Base-by-base conservation (phyloP, 164 flowering plant species). In the Brasenia schreberi region DNA sequence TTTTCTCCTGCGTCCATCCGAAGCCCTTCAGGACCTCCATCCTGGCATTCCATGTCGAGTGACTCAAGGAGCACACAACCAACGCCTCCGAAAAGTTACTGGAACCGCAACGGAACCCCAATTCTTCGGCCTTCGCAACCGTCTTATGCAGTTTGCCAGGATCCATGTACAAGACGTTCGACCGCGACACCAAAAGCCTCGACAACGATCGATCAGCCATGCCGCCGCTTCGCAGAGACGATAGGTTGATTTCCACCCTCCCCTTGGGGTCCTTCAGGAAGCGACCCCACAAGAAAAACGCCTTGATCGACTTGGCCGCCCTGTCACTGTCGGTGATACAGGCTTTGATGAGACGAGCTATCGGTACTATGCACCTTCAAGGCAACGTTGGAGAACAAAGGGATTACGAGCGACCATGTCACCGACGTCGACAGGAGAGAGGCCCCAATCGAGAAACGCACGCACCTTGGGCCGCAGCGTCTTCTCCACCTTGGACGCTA, bases 391-490 rank as follows among this genome's bases (percentile, higher is more conserved):
- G 14, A 70, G 61, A 11, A 70, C 18, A 23, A 12, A 16, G 0
- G 68, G 68, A 42, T 70, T 61, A 1, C 5, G 27, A 27, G 52
- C 18, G 18, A 66, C n/a, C 7, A 70, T n/a, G 39, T 65, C 65
- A n/a, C 65, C 61, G 27, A 70, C n/a, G 43, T 19, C 12, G 33
- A 61, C 18, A 18, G 49, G 49, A 52, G 65, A 44, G n/a, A 70
- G 67, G 42, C 72, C 72, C 11, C 61, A 59, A 33, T 65, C 68
- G 27, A 61, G 61, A 33, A 70, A 53, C 27, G 66, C 19, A 9
- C 16, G 7, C 19, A 65, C 10, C 42, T 65, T 70, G 53, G 72
- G 72, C 19, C 45, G 44, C 4, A 70, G 65, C 65, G 68, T 70
- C 61, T 70, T 63, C 19, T 68, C 52, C 14, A 43, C 65, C 1